Evolutionary conservation across 139 green algal genomes (phyloP), one percentile per base, ranked within the genome.

Genomic region (Deuterostichococcus epilithicus): DNA sequence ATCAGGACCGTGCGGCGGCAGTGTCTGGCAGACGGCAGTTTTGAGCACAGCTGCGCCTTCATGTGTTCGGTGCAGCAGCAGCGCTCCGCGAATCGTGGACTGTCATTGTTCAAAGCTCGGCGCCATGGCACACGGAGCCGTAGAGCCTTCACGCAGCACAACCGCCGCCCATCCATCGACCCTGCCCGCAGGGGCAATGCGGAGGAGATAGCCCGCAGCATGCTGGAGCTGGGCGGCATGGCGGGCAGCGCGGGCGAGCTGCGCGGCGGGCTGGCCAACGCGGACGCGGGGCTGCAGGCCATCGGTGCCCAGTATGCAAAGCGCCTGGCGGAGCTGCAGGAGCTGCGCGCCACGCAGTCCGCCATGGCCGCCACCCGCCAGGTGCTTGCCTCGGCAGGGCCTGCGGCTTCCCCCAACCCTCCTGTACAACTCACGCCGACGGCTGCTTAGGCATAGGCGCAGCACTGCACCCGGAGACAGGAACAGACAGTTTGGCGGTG

Each of bases 141-240:
- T 18, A 60, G 18, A 60, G 45, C 45, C 45, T 60, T 60, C 45
- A 60, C 45, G 13, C 15, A 60, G 18, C 45, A 60, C 45, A 60
- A 60, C 45, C 32, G 30, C 68, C 28, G 13, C 10, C 28, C 13
- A n/a, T 15, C 30, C 0, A 8, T 32, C 15, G 28, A 5, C 0
- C 37, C 0, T 34, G 25, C 10, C 6, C 25, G 60, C 76, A 84
- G 77, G 72, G 68, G 70, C 0, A 86, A 91, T 42, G 86, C 87
- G 4, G 75, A 81, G 52, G 88, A 91, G 42, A 94, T 94, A 59
- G 82, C 85, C 0, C 35, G 75, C 0, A 83, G 78, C 8, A 78
- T 91, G 52, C 79, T 85, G 20, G 88, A 92, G 71, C 73, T 94
- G 59, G 81, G 81, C 35, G 52, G 37, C 5, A 79, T 92, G 80